Conservation (phyloP, 179 eudicot genomes). For the Drosera spatulata region DNA sequence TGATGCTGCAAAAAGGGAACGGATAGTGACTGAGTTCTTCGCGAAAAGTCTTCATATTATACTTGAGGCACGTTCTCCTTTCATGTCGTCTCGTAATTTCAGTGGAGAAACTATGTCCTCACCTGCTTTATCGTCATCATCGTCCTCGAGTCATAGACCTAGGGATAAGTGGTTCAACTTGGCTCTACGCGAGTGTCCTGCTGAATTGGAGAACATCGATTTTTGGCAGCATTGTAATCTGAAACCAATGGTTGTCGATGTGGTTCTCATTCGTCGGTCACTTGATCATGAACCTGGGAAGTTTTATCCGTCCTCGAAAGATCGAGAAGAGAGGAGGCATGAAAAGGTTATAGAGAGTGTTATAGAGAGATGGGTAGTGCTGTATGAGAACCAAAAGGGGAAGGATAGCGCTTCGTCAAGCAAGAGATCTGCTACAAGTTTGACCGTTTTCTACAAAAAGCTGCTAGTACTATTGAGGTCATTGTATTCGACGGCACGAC, state of each 20-base stretch:
- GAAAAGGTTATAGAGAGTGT: constrained; percentile 39
- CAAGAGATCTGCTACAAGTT: constrained; percentile 43
- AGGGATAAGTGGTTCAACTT: constrained; percentile 90
- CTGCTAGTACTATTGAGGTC: constrained; percentile 65
- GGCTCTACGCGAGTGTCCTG: constrained; percentile 79
- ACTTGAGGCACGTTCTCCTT: constrained; percentile 74
- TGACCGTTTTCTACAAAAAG: constrained; percentile 56
- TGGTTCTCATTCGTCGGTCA: constrained; percentile 41
- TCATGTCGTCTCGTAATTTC: constrained; percentile 62
- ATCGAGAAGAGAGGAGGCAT: constrained; percentile 33
- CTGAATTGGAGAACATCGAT: constrained; percentile 72
- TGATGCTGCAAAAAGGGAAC: constrained; percentile 75
- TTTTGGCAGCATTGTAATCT: constrained; percentile 76
- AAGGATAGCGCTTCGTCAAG: constrained; percentile 26
- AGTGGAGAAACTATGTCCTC: constrained; percentile 69
- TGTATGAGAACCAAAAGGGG: constrained; percentile 54
- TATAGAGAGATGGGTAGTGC: constrained; percentile 82
- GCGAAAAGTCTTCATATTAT: constrained; percentile 80
- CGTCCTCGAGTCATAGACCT: constrained; percentile 59
- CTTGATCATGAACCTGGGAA: constrained; percentile 22
- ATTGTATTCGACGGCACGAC: constrained; percentile 60
- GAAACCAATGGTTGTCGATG: constrained; percentile 88
- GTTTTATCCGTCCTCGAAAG: constrained; percentile 30
- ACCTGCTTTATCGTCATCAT: constrained; percentile 73
- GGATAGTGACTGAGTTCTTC: constrained; percentile 76